A percentile compares a stretch with the other conserved stretches of the same genome.
Evolutionary conservation across 805 yeast genomes (phyloP).

Genomic region (Jamesozyma lodderae): DNA sequence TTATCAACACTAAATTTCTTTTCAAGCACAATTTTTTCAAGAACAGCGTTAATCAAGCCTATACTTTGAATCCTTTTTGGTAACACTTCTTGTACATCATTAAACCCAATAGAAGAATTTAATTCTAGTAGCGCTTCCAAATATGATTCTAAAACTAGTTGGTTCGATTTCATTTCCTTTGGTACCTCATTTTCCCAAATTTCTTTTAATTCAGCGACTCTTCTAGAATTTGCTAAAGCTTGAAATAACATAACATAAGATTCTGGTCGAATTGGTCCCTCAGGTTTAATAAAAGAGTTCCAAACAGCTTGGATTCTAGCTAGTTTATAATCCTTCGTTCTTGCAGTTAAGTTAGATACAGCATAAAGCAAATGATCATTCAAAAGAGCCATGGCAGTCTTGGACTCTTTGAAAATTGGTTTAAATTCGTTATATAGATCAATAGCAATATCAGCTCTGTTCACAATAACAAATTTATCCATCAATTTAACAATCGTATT

Average conservation of each 20-base stretch:
- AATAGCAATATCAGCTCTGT: conserved; percentile 16
- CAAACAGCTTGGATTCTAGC: conserved; percentile 27
- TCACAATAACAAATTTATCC: conserved; percentile 14
- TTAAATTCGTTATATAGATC: conserved; percentile 17
- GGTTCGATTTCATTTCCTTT: conserved; percentile 11
- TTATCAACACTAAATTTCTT: conserved; percentile 6
- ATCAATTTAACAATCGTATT: conserved; percentile 17
- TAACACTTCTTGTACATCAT: conserved; percentile 10
- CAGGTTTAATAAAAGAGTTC: conserved; percentile 21
- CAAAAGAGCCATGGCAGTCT: conserved; percentile 2
- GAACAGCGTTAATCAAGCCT: conserved; percentile 18
- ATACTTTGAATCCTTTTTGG: conserved; percentile 13
- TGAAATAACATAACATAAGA: conserved; percentile 20
- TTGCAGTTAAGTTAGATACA: conserved; percentile 15
- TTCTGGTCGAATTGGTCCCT: conserved; percentile 4
- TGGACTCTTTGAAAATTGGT: conserved; percentile 5
- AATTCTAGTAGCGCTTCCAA: conserved; percentile 10
- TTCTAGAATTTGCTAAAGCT: conserved; percentile 17
- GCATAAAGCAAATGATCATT: conserved; percentile 17
- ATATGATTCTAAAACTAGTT: conserved; percentile 16
- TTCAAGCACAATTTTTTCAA: conserved; percentile 12
- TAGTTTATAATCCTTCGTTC: conserved; percentile 9
- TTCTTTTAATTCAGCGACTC: conserved; percentile 11
- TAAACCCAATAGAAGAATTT: conserved; percentile 5
- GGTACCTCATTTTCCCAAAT: conserved; percentile 25